phyloP scores from a whole-genome alignment of 495 filamentous ascomycete genomes.

The Pyrenula aspistea region DNA sequence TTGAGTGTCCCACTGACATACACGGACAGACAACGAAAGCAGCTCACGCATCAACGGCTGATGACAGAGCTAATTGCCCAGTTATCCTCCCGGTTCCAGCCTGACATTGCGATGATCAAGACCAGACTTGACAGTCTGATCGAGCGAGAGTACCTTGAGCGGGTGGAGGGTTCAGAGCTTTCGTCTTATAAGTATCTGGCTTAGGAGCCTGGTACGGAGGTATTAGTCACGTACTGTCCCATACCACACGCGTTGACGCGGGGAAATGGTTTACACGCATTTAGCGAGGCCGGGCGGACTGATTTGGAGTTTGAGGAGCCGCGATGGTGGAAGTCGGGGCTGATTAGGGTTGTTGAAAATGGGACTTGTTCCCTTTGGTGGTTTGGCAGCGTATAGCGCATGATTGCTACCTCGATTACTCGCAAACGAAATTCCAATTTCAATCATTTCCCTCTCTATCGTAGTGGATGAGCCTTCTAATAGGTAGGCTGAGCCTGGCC shows the following conservation, averaged over 20 bases:
- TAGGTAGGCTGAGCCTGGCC: too few relatives aligned
- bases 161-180: slow-evolving; percentile 54
- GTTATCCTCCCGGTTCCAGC: slow-evolving; percentile 68
- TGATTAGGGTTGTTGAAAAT: too few relatives aligned
- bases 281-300: background rate
- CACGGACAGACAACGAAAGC: slow-evolving; percentile 69
- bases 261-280: too few relatives aligned
- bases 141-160: slow-evolving; percentile 86
- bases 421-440: too few relatives aligned
- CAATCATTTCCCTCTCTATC: too few relatives aligned
- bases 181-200: slow-evolving; percentile 73
- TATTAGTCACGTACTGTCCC: too few relatives aligned
- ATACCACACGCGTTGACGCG: too few relatives aligned
- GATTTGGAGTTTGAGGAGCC: background rate
- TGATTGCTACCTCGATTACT: too few relatives aligned
- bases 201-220: slow-evolving; percentile 12
- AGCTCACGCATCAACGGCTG: slow-evolving; percentile 66
- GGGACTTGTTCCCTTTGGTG: too few relatives aligned
- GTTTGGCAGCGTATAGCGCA: too few relatives aligned
- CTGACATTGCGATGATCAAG: slow-evolving; percentile 86
- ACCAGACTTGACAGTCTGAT: slow-evolving; percentile 88
- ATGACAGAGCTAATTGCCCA: slow-evolving; percentile 77
- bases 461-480: too few relatives aligned
- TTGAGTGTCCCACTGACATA: slow-evolving; percentile 3
- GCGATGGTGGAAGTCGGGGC: too few relatives aligned